Evolutionary conservation across 805 yeast genomes (phyloP).

Genomic region (Starmerella vaccinii): DNA sequence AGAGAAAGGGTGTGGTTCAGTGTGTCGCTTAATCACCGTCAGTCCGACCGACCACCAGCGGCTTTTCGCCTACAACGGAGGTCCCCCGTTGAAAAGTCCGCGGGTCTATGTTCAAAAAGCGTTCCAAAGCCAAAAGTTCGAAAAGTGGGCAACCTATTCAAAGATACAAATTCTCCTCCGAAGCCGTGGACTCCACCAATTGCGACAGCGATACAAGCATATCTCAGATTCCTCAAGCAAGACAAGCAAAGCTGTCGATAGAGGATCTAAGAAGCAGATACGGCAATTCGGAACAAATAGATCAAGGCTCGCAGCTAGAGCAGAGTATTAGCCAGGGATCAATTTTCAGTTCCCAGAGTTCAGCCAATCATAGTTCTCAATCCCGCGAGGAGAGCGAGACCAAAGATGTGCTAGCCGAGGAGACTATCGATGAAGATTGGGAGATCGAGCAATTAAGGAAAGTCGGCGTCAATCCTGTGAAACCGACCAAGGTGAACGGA

Average conservation of each 20-base stretch:
- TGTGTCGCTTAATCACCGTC: constrained; percentile 1
- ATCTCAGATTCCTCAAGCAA: background rate
- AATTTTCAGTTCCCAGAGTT: too few species aligned
- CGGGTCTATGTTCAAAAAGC: constrained; percentile 17
- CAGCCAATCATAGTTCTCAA: background rate
- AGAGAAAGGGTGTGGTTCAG: background rate
- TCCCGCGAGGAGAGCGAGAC: background rate
- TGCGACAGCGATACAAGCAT: background rate
- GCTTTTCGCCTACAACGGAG: background rate
- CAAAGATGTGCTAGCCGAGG: background rate
- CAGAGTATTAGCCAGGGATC: too few species aligned
- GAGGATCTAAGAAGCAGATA: background rate
- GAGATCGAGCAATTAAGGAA: constrained; percentile 17
- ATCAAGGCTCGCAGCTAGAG: too few species aligned
- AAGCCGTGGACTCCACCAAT: background rate
- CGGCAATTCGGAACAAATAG: background rate
- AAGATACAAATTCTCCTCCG: background rate
- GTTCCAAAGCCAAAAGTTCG: constrained; percentile 10
- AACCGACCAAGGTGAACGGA: background rate
- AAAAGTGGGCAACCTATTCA: background rate
- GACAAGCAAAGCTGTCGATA: background rate
- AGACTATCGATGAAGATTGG: constrained; percentile 11
- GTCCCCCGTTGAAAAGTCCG: background rate
- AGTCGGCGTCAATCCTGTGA: background rate
- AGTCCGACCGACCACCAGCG: background rate